phyloP scores from a whole-genome alignment of 768 basidiomycete species.

The Suillus decipiens region DNA sequence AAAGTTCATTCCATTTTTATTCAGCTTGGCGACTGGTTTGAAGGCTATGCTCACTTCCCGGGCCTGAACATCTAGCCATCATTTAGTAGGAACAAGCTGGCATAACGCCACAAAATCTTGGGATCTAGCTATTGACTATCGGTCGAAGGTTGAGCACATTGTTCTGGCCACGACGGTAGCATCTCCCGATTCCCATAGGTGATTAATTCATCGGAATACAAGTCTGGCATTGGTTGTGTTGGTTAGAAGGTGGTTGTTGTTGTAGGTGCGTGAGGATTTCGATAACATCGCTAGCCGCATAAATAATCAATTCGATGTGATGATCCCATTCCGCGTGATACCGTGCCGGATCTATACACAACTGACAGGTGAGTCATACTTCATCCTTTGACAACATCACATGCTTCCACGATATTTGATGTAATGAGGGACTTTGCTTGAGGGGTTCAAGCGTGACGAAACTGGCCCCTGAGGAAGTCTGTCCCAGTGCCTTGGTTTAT shows the following conservation, averaged over 20 bases:
- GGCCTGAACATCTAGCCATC: constrained; percentile 66
- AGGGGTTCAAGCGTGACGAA: constrained; percentile 37
- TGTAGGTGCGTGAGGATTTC: constrained; percentile 51
- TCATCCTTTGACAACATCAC: neutral
- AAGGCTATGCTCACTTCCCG: constrained; percentile 55
- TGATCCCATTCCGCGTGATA: constrained; percentile 32
- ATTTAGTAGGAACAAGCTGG: constrained; percentile 37
- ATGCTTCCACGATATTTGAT: neutral
- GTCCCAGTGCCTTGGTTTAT: constrained; percentile 34
- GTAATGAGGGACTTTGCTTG: constrained; percentile 37
- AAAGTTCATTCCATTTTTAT: neutral
- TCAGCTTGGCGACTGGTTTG: constrained; percentile 64
- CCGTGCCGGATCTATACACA: constrained; percentile 35
- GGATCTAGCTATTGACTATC: constrained; percentile 41
- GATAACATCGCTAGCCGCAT: neutral
- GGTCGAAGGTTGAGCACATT: constrained; percentile 48
- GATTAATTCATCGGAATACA: constrained; percentile 48
- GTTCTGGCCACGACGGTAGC: constrained; percentile 53
- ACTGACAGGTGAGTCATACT: constrained; percentile 24
- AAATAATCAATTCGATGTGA: neutral
- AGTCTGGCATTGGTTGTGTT: constrained; percentile 42
- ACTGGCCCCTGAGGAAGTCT: constrained; percentile 40
- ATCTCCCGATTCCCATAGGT: constrained; percentile 47
- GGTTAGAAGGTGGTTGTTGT: constrained; percentile 64
- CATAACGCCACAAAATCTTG: constrained; percentile 40